These are phyloP conservation scores for Parsonsia alboflavescens DNA, from an alignment of 257 asterid genomes.

Conservation along the genomic window DNA sequence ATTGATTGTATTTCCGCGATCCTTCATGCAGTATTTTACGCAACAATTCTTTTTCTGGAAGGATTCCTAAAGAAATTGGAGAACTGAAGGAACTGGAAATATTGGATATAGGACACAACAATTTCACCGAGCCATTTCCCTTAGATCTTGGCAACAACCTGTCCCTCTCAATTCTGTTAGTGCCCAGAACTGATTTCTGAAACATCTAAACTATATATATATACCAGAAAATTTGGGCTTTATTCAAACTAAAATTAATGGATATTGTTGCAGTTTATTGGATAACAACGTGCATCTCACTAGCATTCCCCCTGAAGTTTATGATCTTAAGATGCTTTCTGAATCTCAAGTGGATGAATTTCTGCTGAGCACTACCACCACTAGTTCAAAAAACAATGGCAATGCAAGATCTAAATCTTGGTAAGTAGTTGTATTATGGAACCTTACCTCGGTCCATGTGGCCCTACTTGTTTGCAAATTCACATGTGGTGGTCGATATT, in stretches of 20 bases:
- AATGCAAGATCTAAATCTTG: conserved; percentile 8
- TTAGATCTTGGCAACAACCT: conserved; percentile 18
- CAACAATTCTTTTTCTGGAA: conserved; percentile 32
- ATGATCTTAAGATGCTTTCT: conserved; percentile 18
- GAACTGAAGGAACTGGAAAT: conserved; percentile 27
- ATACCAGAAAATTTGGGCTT: neutral
- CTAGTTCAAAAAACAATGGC: conserved; percentile 3
- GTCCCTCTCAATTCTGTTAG: conserved; percentile 27
- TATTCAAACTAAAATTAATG: conserved; percentile 1
- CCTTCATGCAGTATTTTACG: conserved; percentile 25
- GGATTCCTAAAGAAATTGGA: conserved; percentile 24
- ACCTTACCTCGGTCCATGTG: neutral
- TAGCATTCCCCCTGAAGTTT: conserved; percentile 15
- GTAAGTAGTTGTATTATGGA: conserved; percentile 9
- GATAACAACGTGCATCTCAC: conserved; percentile 22
- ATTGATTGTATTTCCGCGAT: neutral
- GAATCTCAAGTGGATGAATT: conserved; percentile 17
- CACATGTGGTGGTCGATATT: neutral
- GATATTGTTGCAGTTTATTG: conserved; percentile 21
- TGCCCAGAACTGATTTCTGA: conserved; percentile 3
- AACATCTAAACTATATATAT: neutral
- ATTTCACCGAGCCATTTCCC: conserved; percentile 21
- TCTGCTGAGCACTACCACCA: neutral
- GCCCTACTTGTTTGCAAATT: neutral
- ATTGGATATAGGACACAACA: conserved; percentile 28